Evolutionary conservation across 1,284 basidiomycete genomes (phyloP), one percentile per base, ranked within the genome.

Genomic region (Mycosarcoma maydis): DNA sequence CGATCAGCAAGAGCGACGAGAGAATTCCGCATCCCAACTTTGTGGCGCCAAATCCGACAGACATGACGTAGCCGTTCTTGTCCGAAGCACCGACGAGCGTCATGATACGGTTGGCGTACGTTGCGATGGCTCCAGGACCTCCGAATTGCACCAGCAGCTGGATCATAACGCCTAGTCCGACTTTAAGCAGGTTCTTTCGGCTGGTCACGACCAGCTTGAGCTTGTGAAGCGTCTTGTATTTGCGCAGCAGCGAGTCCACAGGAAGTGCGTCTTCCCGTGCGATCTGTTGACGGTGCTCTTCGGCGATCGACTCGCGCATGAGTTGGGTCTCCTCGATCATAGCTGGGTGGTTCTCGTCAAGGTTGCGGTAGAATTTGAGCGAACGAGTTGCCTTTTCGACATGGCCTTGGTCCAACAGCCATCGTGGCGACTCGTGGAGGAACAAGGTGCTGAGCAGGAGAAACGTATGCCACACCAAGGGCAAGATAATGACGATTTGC

Each of bases 391-490:
- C 82, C 6, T 61, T 47, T 4, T 85, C 87, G 51, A 89, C 83
- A 36, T 84, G 84, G 29, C 87, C 88, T 57, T 86, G 85, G 84
- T 90, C 90, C 83, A 93, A 85, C 46, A 89, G 87, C 87, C 87
- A 93, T 80, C 92, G 90, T 11, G 92, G 92, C 19, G 91, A 92
- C 84, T 88, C 79, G 82, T 88, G 87, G 49, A 87, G 83, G 54
- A 87, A 84, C 38, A 75, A 74, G 51, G 67, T 83, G 74, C 85
- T 83, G 68, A 86, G 30, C 20, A 73, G 49, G 22, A 83, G 72
- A 69, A 87, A 26, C 0, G 37, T 4, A 16, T 64, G 60, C 47
- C 47, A 56, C 11, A 36, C 37, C 19, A 56, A 51, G 33, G 47
- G 47, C 27, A 64, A 30, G 26, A 54, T 20, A 19, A 64, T 8